These are phyloP conservation scores for Xylaria scruposa DNA, from an alignment of 495 filamentous ascomycete genomes.

Conservation along the genomic window DNA sequence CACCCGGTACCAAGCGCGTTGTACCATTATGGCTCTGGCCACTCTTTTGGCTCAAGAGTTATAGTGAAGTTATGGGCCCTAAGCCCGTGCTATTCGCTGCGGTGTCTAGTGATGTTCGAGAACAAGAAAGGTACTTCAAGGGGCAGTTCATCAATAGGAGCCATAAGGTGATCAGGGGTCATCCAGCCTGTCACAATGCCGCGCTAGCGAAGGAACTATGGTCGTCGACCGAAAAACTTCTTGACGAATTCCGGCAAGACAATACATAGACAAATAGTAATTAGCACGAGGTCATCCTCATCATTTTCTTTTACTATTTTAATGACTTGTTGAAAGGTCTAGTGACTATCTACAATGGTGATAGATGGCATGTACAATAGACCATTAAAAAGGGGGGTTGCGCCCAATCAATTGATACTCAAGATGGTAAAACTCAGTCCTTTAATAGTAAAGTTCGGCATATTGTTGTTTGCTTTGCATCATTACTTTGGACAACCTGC, in stretches of 20 bases:
- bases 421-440: too few relatives aligned
- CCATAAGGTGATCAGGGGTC: constrained; percentile 18
- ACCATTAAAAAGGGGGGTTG: neutral
- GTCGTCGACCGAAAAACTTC: neutral
- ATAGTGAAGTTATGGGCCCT: constrained; percentile 15
- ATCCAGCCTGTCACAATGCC: constrained; percentile 1
- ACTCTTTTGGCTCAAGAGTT: constrained; percentile 10
- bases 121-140: constrained; percentile 19
- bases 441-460: too few relatives aligned
- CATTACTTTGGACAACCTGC: too few relatives aligned
- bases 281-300: neutral
- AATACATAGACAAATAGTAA: neutral
- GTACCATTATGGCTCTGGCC: neutral
- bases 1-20: neutral
- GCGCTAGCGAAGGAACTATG: neutral
- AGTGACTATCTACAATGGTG: neutral
- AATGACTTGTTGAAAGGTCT: neutral
- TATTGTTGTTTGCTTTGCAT: too few relatives aligned
- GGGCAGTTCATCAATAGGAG: constrained; percentile 17
- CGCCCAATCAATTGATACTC: too few relatives aligned
- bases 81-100: constrained; percentile 18
- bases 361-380: neutral
- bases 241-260: neutral
- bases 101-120: constrained; percentile 9
- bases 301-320: neutral